These are phyloP conservation scores for Hypericum perforatum DNA, from an alignment of 345 rosid genomes.

Conservation along the genomic window DNA sequence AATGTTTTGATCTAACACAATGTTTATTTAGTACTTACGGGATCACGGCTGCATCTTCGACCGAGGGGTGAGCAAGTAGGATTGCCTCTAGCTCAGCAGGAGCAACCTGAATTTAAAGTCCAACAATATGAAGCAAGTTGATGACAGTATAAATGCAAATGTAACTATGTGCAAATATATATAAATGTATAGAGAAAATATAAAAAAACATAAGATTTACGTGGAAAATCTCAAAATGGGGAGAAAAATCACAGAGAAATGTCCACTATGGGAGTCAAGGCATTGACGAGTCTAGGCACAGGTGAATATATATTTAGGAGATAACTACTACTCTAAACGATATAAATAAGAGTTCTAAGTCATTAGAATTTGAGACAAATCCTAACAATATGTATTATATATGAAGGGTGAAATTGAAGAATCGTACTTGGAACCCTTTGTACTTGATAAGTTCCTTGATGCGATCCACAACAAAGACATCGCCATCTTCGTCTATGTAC, in stretches of 20 bases:
- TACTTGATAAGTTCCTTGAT: slow-evolving; percentile 90
- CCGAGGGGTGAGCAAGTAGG: slow-evolving; percentile 59
- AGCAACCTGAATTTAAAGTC: slow-evolving; percentile 44
- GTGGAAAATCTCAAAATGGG: no score
- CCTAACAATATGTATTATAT: no score
- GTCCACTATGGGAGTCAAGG: no score
- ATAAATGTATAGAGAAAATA: no score
- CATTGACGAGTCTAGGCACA: no score
- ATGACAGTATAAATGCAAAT: not conserved
- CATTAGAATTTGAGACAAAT: no score
- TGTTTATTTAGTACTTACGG: slow-evolving; percentile 41
- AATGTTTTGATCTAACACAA: no score
- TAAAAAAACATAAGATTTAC: no score
- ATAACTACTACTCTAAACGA: no score
- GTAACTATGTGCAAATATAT: not conserved
- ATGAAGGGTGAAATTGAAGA: not conserved
- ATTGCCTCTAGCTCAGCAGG: slow-evolving; percentile 87
- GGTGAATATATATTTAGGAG: no score
- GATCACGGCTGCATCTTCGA: slow-evolving; percentile 85
- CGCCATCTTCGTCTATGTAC: slow-evolving; percentile 83
- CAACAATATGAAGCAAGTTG: slow-evolving; percentile 4
- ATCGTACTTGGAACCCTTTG: slow-evolving; percentile 83
- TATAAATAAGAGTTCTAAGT: no score
- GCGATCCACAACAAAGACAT: slow-evolving; percentile 81
- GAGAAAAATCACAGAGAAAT: no score